phyloP scores from a whole-genome alignment of 768 basidiomycete species.

The Gymnopilus dilepis region DNA sequence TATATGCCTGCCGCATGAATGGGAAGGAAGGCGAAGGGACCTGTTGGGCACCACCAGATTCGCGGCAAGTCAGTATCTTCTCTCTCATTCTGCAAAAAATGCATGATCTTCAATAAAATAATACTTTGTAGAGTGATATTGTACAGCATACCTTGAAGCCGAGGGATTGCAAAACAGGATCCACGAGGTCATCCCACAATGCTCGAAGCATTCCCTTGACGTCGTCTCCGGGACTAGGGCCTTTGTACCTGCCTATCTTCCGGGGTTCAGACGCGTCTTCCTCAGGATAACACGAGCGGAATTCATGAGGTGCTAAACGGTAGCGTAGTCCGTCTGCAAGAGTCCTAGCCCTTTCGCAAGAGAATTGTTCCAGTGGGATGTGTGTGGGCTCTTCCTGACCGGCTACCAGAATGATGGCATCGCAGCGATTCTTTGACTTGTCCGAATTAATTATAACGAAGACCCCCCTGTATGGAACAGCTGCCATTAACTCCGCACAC shows the following conservation, averaged over 20 bases:
- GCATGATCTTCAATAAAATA: too few relatives aligned
- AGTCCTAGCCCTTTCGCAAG: too few relatives aligned
- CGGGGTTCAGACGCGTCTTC: not conserved
- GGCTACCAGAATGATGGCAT: not conserved
- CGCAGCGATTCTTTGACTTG: constrained; percentile 3
- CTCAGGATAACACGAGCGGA: not conserved
- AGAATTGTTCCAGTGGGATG: not conserved
- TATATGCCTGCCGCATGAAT: constrained; percentile 39
- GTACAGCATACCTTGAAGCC: not conserved
- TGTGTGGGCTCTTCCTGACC: constrained; percentile 18
- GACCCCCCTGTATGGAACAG: too few relatives aligned
- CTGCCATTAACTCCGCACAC: too few relatives aligned
- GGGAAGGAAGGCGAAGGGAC: constrained; percentile 33
- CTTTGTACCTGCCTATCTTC: not conserved
- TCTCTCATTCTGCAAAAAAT: too few relatives aligned
- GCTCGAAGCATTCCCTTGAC: constrained; percentile 11
- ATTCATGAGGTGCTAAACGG: too few relatives aligned
- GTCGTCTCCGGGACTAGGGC: not conserved
- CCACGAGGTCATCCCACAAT: constrained; percentile 14
- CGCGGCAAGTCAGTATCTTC: not conserved
- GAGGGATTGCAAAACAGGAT: constrained; percentile 17
- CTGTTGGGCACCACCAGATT: constrained; percentile 34
- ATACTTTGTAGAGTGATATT: too few relatives aligned
- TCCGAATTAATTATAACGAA: too few relatives aligned
- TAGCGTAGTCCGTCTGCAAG: too few relatives aligned